phyloP scores from a whole-genome alignment of 2,329 filamentous ascomycete species.

The Microcera coccophila region DNA sequence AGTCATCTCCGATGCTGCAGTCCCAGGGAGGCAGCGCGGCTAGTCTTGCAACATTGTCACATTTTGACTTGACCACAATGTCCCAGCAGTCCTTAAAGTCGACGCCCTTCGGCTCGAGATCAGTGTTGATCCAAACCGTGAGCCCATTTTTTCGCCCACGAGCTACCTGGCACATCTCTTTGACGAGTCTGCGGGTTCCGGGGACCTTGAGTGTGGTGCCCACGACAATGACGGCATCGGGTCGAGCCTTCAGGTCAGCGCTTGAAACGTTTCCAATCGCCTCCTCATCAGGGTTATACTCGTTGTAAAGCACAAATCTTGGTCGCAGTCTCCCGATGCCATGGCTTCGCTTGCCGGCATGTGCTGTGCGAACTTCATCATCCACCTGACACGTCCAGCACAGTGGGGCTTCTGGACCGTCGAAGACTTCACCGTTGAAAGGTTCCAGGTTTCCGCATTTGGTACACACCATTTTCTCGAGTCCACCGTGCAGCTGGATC shows the following conservation, averaged over 20 bases:
- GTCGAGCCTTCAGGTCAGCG: slow-evolving; percentile 77
- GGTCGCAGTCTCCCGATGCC: slow-evolving; percentile 87
- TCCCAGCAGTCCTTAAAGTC: slow-evolving; percentile 95
- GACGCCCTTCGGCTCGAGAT: slow-evolving; percentile 73
- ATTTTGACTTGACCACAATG: slow-evolving; percentile 78
- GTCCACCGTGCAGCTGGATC: slow-evolving; percentile 86
- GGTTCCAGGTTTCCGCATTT: slow-evolving; percentile 77
- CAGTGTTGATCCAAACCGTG: slow-evolving; percentile 91
- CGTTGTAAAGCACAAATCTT: slow-evolving; percentile 94
- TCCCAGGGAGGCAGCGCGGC: slow-evolving; percentile 62
- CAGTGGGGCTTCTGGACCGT: slow-evolving; percentile 76
- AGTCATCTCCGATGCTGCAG: slow-evolving; percentile 48
- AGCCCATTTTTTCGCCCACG: slow-evolving; percentile 77
- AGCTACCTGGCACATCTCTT: slow-evolving; percentile 86
- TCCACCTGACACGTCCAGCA: slow-evolving; percentile 71
- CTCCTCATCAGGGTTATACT: slow-evolving; percentile 93
- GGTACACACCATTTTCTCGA: slow-evolving; percentile 94
- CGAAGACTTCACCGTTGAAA: slow-evolving; percentile 76
- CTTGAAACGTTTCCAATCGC: slow-evolving; percentile 89
- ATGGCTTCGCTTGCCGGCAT: slow-evolving; percentile 84
- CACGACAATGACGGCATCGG: slow-evolving; percentile 90
- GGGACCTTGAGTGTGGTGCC: slow-evolving; percentile 95
- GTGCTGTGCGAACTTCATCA: slow-evolving; percentile 70
- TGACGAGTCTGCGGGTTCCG: slow-evolving; percentile 82
- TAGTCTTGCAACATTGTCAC: slow-evolving; percentile 78